phyloP scores from a whole-genome alignment of 2,329 filamentous ascomycete genomes.

The Magnaporthiopsis poae region DNA sequence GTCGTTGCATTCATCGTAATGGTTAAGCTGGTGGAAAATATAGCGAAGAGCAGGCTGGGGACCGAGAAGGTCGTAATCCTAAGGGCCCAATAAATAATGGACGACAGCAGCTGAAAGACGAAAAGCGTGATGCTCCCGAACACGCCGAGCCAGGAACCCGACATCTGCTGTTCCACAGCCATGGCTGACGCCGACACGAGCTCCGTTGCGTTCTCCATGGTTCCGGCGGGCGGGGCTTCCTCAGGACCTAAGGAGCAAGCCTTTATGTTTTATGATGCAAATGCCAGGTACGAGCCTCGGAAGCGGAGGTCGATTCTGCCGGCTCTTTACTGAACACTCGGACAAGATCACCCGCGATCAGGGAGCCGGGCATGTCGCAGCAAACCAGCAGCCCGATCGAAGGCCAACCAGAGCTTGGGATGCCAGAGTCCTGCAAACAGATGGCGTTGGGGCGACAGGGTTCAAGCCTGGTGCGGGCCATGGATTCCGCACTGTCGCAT shows the following conservation, averaged over 20 bases:
- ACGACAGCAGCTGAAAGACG: conserved; percentile 46
- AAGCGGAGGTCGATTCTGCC: not conserved
- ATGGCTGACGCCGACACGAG: conserved; percentile 31
- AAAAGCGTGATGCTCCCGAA: conserved; percentile 46
- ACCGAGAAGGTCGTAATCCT: conserved; percentile 80
- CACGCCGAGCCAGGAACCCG: conserved; percentile 47
- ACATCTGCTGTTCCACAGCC: conserved; percentile 25
- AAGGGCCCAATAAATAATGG: conserved; percentile 65
- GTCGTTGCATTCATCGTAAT: conserved; percentile 99
- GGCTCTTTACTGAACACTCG: not conserved
- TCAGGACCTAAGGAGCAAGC: conserved; percentile 9
- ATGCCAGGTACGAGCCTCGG: not conserved
- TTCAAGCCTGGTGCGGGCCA: conserved; percentile 3
- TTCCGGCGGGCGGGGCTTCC: not conserved
- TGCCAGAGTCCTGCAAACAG: not conserved
- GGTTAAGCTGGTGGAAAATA: conserved; percentile 86
- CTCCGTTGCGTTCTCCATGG: conserved; percentile 23
- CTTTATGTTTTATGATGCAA: not conserved
- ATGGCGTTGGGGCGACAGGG: conserved; percentile 4
- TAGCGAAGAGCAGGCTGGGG: conserved; percentile 77
- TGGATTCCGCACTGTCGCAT: conserved; percentile 1
- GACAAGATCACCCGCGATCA: not conserved
- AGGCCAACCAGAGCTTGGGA: conserved; percentile 4
- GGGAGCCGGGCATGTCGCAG: not conserved
- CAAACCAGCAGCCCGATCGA: not conserved